Conservation (phyloP, 169 alveolate species). For the Nephromyces sp. region DNA sequence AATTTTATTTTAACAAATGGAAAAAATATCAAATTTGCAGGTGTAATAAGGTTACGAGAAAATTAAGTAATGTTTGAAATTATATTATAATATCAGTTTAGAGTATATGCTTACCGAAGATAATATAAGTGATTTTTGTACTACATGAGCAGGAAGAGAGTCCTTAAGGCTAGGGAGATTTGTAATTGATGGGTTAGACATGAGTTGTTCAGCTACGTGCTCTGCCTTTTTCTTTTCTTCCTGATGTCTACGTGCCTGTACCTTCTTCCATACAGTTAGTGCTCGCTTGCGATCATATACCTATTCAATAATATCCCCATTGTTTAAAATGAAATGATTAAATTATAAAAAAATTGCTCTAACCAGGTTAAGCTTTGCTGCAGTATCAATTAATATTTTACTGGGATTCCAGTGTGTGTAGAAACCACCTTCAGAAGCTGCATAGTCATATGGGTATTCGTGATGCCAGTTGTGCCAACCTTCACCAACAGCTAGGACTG, state of each 20-base stretch:
- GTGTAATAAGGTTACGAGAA: too few species aligned
- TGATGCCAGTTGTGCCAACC: conserved; percentile 81
- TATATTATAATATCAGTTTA: too few species aligned
- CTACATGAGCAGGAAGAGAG: not conserved
- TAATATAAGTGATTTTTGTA: not conserved
- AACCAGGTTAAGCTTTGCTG: conserved; percentile 3
- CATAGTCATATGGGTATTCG: conserved; percentile 66
- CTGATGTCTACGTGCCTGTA: not conserved
- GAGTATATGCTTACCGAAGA: not conserved
- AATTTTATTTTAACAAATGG: too few species aligned
- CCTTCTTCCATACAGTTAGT: not conserved
- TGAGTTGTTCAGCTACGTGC: not conserved
- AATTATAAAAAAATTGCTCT: not conserved
- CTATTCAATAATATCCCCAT: not conserved
- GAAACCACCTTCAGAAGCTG: conserved; percentile 55
- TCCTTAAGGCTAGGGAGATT: not conserved
- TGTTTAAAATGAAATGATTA: too few species aligned
- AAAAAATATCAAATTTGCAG: too few species aligned
- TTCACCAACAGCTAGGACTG: conserved; percentile 67
- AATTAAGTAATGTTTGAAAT: too few species aligned
- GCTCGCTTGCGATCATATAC: not conserved
- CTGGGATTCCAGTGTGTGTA: conserved; percentile 40
- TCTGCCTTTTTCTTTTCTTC: not conserved
- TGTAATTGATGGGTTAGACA: not conserved
- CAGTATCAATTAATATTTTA: conserved; percentile 30